phyloP scores from a whole-genome alignment of 2,329 filamentous ascomycete species.

The Akanthomyces uredinophilus region DNA sequence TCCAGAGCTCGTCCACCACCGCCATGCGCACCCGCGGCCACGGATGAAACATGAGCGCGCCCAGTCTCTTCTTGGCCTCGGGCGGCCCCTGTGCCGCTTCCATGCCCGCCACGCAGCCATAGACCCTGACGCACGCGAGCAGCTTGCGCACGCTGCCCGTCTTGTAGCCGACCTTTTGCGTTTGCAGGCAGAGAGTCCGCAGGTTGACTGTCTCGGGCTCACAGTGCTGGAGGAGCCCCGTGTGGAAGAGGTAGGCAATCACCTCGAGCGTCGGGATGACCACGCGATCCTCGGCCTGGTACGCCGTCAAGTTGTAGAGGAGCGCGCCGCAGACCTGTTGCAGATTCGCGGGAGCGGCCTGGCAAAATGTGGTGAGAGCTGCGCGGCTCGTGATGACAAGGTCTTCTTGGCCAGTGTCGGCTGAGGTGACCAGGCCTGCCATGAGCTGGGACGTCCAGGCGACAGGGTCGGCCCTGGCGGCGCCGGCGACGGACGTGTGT shows the following conservation, averaged over 20 bases:
- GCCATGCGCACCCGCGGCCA: conserved; percentile 67
- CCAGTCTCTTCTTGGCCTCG: conserved; percentile 62
- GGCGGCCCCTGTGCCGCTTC: conserved; percentile 31
- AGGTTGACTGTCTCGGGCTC: conserved; percentile 23
- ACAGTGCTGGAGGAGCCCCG: conserved; percentile 41
- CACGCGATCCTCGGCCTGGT: conserved; percentile 61
- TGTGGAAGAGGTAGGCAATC: conserved; percentile 70
- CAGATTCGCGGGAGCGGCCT: conserved; percentile 34
- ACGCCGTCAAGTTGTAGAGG: conserved; percentile 46
- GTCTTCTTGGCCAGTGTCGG: conserved; percentile 72
- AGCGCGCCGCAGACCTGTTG: conserved; percentile 47
- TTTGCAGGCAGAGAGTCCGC: conserved; percentile 60
- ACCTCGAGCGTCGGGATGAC: conserved; percentile 73
- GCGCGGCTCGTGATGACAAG: conserved; percentile 64
- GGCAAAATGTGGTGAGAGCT: conserved; percentile 55
- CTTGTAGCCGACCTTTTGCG: conserved; percentile 78
- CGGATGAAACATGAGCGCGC: conserved; percentile 70
- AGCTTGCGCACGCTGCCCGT: conserved; percentile 77
- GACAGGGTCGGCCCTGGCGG: conserved; percentile 27
- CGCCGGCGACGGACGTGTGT: conserved; percentile 30
- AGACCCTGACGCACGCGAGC: conserved; percentile 73
- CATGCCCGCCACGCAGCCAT: conserved; percentile 58
- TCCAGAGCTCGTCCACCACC: conserved; percentile 59
- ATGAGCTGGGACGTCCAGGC: conserved; percentile 51
- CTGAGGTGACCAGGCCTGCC: conserved; percentile 65